These are phyloP conservation scores for Saccharum spontaneum DNA, from an alignment of 176 grass and related monocot genomes.

Conservation along the genomic window DNA sequence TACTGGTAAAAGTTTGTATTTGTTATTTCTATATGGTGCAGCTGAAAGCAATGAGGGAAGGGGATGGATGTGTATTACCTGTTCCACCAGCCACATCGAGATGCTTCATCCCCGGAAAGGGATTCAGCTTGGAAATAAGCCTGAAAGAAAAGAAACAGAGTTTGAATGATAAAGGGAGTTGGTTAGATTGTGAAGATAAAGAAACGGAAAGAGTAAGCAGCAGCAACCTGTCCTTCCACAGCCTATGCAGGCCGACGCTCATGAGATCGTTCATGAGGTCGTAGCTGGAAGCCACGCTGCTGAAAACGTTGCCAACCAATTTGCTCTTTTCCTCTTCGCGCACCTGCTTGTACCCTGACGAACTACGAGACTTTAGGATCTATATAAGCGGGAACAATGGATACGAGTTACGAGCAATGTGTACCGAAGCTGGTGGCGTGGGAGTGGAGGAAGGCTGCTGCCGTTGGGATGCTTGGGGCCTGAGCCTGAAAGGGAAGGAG, in stretches of 20 bases:
- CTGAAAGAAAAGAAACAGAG: constrained; percentile 30
- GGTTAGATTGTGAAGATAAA: neutral
- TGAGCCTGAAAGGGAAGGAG: constrained; percentile 9
- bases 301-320: constrained; percentile 92
- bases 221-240: constrained; percentile 89
- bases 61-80: constrained; percentile 38
- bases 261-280: constrained; percentile 97
- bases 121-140: constrained; percentile 71
- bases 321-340: constrained; percentile 86
- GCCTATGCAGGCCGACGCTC: constrained; percentile 78
- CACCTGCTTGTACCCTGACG: constrained; percentile 80
- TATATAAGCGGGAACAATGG: neutral
- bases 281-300: constrained; percentile 84
- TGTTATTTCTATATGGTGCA: neutral
- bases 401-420: neutral
- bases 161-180: neutral
- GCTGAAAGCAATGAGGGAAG: neutral
- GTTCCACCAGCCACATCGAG: constrained; percentile 95
- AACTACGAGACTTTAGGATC: neutral
- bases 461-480: neutral
- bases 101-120: constrained; percentile 97
- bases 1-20: neutral
- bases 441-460: constrained; percentile 64
- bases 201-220: neutral
- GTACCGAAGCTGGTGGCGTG: constrained; percentile 89